These are phyloP conservation scores for Anacardium occidentale DNA, from an alignment of 345 rosid species.

Conservation along the genomic window DNA sequence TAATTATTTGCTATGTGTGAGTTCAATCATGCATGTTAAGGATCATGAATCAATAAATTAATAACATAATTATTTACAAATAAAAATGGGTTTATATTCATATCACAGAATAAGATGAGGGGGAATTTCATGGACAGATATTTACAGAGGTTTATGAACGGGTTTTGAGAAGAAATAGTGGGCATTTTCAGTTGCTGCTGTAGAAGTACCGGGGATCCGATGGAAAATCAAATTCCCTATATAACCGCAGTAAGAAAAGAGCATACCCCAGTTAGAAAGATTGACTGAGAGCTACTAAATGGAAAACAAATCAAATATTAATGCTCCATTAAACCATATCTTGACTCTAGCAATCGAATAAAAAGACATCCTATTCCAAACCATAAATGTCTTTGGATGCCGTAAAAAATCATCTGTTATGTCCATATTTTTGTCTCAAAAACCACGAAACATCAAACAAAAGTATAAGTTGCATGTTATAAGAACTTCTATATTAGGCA, in stretches of 20 bases:
- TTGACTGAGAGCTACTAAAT: not conserved
- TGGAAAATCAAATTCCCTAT: constrained; percentile 52
- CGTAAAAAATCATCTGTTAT: no score
- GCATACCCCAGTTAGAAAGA: not conserved
- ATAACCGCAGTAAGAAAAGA: constrained; percentile 37
- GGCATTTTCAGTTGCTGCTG: constrained; percentile 40
- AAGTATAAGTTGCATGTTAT: not conserved
- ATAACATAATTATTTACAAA: constrained; percentile 25
- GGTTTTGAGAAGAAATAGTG: not conserved
- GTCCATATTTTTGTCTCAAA: no score
- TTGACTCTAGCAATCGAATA: no score
- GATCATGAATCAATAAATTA: constrained; percentile 12
- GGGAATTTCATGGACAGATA: constrained; percentile 23
- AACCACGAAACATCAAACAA: not conserved
- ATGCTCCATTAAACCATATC: not conserved
- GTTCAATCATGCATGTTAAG: not conserved
- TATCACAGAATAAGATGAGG: constrained; percentile 5
- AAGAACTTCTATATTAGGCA: not conserved
- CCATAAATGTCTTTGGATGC: not conserved
- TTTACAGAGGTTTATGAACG: constrained; percentile 23
- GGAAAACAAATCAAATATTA: no score
- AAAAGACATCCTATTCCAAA: no score
- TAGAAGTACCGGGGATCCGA: constrained; percentile 52
- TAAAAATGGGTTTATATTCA: constrained; percentile 6
- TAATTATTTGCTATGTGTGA: no score